These are phyloP conservation scores for Thymus mandschuricus DNA, from an alignment of 257 asterid species.

Conservation along the genomic window DNA sequence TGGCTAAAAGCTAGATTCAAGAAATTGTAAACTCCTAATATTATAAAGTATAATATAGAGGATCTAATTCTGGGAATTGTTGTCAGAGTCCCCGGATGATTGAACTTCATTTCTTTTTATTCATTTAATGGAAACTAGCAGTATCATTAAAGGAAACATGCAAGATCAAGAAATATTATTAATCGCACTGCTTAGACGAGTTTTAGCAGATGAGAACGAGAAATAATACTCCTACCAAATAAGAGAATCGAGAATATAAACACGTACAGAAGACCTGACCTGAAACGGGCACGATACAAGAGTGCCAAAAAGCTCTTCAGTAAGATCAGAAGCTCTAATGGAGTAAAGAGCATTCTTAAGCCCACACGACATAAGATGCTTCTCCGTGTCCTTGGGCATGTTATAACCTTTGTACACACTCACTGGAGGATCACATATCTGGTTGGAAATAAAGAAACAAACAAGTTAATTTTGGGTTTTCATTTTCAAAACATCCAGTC, in stretches of 20 bases:
- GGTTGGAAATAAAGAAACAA: slow-evolving; percentile 32
- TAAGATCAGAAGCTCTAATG: slow-evolving; percentile 78
- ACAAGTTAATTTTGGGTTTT: slow-evolving; percentile 24
- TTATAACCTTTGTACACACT: slow-evolving; percentile 84
- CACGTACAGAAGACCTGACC: slow-evolving; percentile 46
- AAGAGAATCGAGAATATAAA: background rate
- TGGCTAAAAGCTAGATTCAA: background rate
- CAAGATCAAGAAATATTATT: slow-evolving; percentile 6
- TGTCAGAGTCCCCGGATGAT: background rate
- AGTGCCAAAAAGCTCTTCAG: slow-evolving; percentile 78
- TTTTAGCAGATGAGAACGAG: slow-evolving; percentile 4
- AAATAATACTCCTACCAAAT: slow-evolving; percentile 12
- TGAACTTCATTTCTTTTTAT: background rate
- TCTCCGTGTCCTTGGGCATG: slow-evolving; percentile 87
- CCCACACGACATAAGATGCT: slow-evolving; percentile 79
- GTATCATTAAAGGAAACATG: background rate
- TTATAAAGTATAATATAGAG: background rate
- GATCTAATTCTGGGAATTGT: background rate
- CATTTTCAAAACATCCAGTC: background rate
- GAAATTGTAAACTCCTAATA: background rate
- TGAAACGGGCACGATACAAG: slow-evolving; percentile 74
- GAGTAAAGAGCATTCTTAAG: slow-evolving; percentile 89
- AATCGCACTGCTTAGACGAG: background rate
- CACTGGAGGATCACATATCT: slow-evolving; percentile 95
- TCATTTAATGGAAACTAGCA: background rate